phyloP scores from a whole-genome alignment of 371 early-diverging fungal species.

The Gilbertella persicaria region DNA sequence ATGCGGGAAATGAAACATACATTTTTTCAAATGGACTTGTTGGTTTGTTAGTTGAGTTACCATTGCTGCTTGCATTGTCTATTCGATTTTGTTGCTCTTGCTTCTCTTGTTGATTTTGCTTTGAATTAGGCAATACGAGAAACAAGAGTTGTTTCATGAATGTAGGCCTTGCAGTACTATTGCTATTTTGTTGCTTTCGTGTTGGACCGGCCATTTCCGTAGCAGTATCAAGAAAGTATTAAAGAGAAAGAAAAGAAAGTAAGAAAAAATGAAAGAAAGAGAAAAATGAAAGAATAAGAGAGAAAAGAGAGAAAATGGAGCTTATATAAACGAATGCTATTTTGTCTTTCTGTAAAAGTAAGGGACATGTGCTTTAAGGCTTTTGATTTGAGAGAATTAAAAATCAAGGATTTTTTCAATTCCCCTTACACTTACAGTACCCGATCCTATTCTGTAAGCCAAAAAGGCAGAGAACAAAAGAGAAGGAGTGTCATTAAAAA shows the following conservation, averaged over 20 bases:
- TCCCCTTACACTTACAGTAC: no score
- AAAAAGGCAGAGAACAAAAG: no score
- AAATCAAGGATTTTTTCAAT: no score
- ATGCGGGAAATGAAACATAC: constrained; percentile 32
- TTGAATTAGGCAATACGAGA: background rate
- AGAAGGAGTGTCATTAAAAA: no score
- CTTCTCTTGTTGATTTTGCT: background rate
- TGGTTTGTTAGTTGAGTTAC: constrained; percentile 5
- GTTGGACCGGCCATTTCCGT: background rate
- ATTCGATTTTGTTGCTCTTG: background rate
- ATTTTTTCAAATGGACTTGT: constrained; percentile 34
- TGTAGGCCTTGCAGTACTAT: background rate
- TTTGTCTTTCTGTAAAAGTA: no score
- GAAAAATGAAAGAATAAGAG: no score
- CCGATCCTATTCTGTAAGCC: no score
- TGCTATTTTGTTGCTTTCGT: background rate
- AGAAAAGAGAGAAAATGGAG: no score
- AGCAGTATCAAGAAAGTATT: background rate
- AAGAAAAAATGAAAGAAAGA: background rate
- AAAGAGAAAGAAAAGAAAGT: background rate
- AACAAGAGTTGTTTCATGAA: background rate
- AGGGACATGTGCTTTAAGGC: no score
- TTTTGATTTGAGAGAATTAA: no score
- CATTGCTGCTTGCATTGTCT: background rate
- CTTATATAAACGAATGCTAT: no score